Percentiles rank a stretch among this genome's conserved stretches.
Evolutionary conservation across 2,329 filamentous ascomycete species (phyloP).

Genomic region (Cladobotryum mycophilum): DNA sequence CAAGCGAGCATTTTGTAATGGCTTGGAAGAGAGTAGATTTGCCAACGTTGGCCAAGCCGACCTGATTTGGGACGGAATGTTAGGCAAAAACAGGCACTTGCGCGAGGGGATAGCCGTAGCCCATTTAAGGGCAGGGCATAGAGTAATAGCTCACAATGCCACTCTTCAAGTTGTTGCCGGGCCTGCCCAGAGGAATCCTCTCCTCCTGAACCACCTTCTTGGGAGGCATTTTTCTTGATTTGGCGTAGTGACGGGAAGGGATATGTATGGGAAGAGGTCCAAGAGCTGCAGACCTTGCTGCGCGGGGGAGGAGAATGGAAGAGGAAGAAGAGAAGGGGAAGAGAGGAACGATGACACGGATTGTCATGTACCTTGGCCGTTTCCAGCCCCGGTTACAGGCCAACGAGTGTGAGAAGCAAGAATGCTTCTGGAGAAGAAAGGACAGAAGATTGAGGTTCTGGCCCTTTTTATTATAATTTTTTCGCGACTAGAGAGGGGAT

Average conservation of each 20-base stretch:
- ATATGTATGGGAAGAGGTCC: slow-evolving; percentile 41
- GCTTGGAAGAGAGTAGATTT: slow-evolving; percentile 99
- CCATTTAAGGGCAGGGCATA: slow-evolving; percentile 2
- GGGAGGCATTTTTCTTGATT: slow-evolving; percentile 79
- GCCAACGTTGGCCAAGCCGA: slow-evolving; percentile 97
- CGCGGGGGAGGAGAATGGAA: slow-evolving; percentile 45
- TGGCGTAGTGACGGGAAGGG: slow-evolving; percentile 52
- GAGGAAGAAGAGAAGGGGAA: slow-evolving; percentile 48
- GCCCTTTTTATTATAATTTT: slow-evolving; percentile 3
- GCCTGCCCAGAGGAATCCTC: slow-evolving; percentile 92
- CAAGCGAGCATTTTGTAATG: slow-evolving; percentile 94
- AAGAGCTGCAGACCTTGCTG: slow-evolving; percentile 62
- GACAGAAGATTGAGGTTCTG: slow-evolving; percentile 24
- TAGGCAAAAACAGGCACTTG: slow-evolving; percentile 10
- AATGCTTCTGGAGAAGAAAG: slow-evolving; percentile 21
- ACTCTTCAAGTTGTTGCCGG: slow-evolving; percentile 97
- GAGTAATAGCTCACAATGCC: slow-evolving; percentile 69
- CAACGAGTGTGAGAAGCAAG: slow-evolving; percentile 5
- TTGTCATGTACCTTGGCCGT: slow-evolving; percentile 39
- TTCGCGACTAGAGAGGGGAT: not conserved
- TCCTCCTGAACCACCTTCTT: slow-evolving; percentile 90
- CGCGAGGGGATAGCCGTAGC: not conserved
- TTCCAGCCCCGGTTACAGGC: slow-evolving; percentile 33
- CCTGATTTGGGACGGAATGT: slow-evolving; percentile 44
- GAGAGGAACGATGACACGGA: slow-evolving; percentile 26